Conservation (phyloP, 306 rosid genomes). For the Corylus americana region DNA sequence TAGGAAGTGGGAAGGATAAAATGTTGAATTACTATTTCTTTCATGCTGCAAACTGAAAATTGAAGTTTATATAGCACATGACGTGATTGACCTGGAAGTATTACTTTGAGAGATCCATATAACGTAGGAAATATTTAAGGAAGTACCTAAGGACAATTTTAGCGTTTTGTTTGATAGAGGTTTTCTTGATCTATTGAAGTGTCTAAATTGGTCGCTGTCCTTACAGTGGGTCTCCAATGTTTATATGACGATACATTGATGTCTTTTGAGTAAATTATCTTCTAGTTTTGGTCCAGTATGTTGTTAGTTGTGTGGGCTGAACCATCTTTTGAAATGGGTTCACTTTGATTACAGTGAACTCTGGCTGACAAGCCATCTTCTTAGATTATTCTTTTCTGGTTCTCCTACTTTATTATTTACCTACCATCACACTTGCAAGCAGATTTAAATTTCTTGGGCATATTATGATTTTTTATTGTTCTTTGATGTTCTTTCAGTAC, state of each 20-base stretch:
- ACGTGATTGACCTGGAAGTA: too few species aligned
- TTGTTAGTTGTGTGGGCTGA: not conserved
- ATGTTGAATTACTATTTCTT: not conserved
- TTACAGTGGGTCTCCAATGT: not conserved
- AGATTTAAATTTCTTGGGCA: not conserved
- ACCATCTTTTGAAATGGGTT: not conserved
- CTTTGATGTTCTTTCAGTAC: constrained; percentile 56
- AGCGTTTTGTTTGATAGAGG: not conserved
- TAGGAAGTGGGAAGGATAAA: not conserved
- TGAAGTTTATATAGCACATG: not conserved
- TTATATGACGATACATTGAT: not conserved
- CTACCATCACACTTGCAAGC: not conserved
- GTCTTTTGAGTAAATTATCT: not conserved
- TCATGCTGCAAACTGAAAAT: not conserved
- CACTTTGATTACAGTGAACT: not conserved
- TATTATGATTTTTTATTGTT: constrained; percentile 4
- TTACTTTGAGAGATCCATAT: too few species aligned
- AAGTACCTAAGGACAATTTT: not conserved
- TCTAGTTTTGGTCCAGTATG: not conserved
- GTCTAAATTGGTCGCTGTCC: not conserved
- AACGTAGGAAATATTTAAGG: too few species aligned
- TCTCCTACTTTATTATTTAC: not conserved
- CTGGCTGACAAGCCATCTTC: not conserved
- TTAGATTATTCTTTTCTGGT: too few species aligned
- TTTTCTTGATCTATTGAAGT: not conserved